Evolutionary conservation across 2,329 filamentous ascomycete species (phyloP), one percentile per base, ranked within the genome.

Genomic region (Pseudopyrenochaeta lycopersici): DNA sequence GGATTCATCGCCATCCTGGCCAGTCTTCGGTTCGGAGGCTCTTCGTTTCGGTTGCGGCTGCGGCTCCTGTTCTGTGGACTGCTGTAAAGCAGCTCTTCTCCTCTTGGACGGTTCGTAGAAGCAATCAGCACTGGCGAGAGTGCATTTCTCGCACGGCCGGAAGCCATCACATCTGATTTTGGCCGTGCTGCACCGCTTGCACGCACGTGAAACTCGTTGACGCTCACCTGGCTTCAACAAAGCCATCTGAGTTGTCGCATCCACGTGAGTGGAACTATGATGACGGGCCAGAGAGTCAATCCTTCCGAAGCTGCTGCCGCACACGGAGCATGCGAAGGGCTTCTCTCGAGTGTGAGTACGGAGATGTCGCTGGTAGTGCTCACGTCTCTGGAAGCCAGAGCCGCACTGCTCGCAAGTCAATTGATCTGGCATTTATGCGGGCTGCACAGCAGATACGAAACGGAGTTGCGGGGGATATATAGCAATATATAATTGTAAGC

Each of bases 131-230:
- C 20, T 27, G 1, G 47, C 11, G 10, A 7, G 10, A 9, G 36
- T 21, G 20, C 42, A 46, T 31, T 27, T 27, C 23, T 27, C 23
- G 21, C 43, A 52, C 14, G 43, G 49, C 2, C 23, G 11, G 12
- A 32, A 18, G 12, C 49, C 49, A 42, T 52, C 49, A 46, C 49
- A 52, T 35, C 21, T 46, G 20, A 46, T 18, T 21, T 52, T 52
- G n/a, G 43, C 21, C 11, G 42, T 52, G 17, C 35, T 46, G 30
- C 49, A 52, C 21, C 49, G 49, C 29, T 46, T 46, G 17, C 49
- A 52, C 7, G 49, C 49, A 2, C 15, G 49, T 7, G 49, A 40
- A 2, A 52, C 49, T 10, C 49, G 35, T 21, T 46, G 35, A 5
- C 49, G 42, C 15, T 52, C 49, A n/a, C 17, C n/a, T 18, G 33